Base-by-base conservation (phyloP, 2,329 filamentous ascomycete species). In the Cercospora beticola region DNA sequence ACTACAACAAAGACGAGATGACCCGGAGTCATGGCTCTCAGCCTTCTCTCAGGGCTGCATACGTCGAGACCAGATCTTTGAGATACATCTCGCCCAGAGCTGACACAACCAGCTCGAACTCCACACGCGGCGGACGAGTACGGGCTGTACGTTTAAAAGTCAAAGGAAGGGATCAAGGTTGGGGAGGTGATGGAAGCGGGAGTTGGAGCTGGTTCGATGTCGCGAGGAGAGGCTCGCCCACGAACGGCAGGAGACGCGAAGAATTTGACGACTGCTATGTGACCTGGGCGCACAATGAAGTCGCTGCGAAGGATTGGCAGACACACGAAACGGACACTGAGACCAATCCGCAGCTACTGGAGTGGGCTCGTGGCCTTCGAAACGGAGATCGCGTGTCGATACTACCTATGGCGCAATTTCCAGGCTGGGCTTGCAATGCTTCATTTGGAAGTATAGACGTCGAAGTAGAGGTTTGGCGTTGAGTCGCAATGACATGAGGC, bases 201-300 rank as follows among this genome's bases (percentile, higher is more conserved):
- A 60, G 52, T 9, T 72, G 70, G 70, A 69, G 64, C 57, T 72
- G 69, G 67, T 68, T 71, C 26, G 70, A 69, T 43, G 33, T 72
- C n/a, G 62, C 49, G 52, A 31, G 46, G 33, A 57, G 62, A 61
- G 18, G 36, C 58, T 43, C 57, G 43, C 8, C 59, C 8, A 30
- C 33, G 30, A 58, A 33, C 46, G 57, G 61, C 28, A 54, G 46
- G 52, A 46, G 21, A 33, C 43, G 21, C 18, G 62, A 43, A 28
- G 49, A 36, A 58, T 49, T 40, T 23, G 43, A 31, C 26, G 31
- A 49, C 12, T 26, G 26, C 26, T 33, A 30, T 10, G 26, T 57
- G 58, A 64, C 9, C 33, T 66, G 56, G 65, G 68, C 54, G n/a
- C 26, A 36, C 36, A 70, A 66, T 31, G 57, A 56, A 23, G 64